A percentile compares a stretch with the other conserved stretches of the same genome.
These are phyloP conservation scores for Scedosporium boydii DNA, from an alignment of 2,329 filamentous ascomycete species.

Conservation along the genomic window DNA sequence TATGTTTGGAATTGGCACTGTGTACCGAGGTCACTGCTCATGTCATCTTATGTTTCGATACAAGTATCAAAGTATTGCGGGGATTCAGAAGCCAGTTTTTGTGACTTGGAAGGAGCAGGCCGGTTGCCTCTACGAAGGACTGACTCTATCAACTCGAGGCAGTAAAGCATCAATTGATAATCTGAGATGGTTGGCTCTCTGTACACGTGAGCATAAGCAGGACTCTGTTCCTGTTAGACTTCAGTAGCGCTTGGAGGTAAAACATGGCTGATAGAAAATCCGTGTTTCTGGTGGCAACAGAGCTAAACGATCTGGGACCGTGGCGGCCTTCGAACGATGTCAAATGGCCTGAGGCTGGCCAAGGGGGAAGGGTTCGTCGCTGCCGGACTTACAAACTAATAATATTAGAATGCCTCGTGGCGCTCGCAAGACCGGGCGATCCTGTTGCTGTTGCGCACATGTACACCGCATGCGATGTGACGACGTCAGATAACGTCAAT, in stretches of 20 bases:
- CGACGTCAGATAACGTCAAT: background rate
- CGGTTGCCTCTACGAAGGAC: too few species aligned
- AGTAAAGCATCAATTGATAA: too few species aligned
- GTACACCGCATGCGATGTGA: background rate
- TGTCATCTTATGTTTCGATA: constrained; percentile 1
- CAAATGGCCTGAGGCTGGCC: background rate
- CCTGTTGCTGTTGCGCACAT: background rate
- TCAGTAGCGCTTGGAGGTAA: background rate
- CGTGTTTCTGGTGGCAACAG: background rate
- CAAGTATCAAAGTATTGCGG: background rate
- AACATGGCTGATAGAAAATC: background rate
- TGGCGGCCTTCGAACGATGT: background rate
- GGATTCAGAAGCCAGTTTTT: background rate
- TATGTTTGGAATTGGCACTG: background rate
- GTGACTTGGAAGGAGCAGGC: background rate
- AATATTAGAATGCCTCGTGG: background rate
- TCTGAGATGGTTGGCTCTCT: too few species aligned
- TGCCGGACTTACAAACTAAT: background rate
- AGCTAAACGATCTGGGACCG: background rate
- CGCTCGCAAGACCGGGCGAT: background rate
- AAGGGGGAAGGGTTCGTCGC: background rate
- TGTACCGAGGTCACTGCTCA: background rate
- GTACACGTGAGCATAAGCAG: background rate
- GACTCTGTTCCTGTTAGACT: background rate
- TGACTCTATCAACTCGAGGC: too few species aligned